A percentile compares a stretch with the other conserved stretches of the same genome.
These are phyloP conservation scores for Olyra latifolia DNA, from an alignment of 176 grass and related monocot species.

Conservation along the genomic window DNA sequence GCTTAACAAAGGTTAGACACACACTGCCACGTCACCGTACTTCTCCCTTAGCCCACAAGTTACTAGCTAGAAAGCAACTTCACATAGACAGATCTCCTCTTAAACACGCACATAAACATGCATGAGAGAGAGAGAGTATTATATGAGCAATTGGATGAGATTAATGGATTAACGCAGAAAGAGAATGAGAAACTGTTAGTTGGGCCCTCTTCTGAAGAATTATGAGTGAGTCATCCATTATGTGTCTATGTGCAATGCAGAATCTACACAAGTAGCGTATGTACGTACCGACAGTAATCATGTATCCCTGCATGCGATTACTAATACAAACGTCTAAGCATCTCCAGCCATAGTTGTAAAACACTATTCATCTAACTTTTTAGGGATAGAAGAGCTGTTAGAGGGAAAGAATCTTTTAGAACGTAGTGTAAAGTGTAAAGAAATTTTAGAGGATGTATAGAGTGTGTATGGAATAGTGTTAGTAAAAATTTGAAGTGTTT, in stretches of 20 bases:
- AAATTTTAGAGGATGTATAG: no score
- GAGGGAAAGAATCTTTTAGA: no score
- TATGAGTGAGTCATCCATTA: neutral
- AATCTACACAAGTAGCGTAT: neutral
- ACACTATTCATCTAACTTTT: no score
- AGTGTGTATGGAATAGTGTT: no score
- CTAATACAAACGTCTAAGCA: neutral
- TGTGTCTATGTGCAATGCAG: neutral
- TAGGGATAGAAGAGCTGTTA: no score
- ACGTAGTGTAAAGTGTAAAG: no score
- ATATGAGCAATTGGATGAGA: neutral
- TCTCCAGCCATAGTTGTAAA: no score
- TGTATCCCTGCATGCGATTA: conserved; percentile 16
- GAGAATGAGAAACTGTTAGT: neutral
- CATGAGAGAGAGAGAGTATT: neutral
- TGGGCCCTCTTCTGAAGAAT: conserved; percentile 18
- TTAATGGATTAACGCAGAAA: conserved; percentile 14
- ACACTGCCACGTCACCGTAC: conserved; percentile 1
- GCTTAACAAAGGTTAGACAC: conserved; percentile 30
- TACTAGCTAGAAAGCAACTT: neutral
- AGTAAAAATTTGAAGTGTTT: no score
- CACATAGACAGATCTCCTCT: neutral
- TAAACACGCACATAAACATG: neutral
- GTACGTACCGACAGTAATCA: conserved; percentile 40
- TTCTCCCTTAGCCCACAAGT: conserved; percentile 48